Percentiles rank a stretch among this genome's conserved stretches.
Evolutionary conservation across 1,284 basidiomycete species (phyloP).

Genomic region (Porphyrellus sp.): DNA sequence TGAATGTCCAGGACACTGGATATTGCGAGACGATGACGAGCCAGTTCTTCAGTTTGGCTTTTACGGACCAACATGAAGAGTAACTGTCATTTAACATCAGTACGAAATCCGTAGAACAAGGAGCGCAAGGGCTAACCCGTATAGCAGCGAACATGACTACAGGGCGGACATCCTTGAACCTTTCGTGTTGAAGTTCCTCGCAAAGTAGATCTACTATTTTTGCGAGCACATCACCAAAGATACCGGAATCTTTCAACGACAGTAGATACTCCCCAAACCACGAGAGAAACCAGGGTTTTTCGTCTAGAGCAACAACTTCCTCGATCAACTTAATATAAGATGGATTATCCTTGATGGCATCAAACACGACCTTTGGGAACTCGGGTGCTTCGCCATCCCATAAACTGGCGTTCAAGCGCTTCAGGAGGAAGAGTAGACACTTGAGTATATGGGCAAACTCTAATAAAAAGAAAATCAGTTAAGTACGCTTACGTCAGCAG

Average conservation of each 20-base stretch:
- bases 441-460: slow-evolving; percentile 66
- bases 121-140: slow-evolving; percentile 47
- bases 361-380: slow-evolving; percentile 74
- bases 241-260: slow-evolving; percentile 48
- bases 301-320: slow-evolving; percentile 33
- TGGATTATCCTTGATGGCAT: slow-evolving; percentile 77
- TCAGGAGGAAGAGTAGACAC: slow-evolving; percentile 54
- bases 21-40: slow-evolving; percentile 33
- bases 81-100: slow-evolving; percentile 26
- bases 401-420: slow-evolving; percentile 48
- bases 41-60: slow-evolving; percentile 33
- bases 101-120: slow-evolving; percentile 4
- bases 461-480: slow-evolving; percentile 29
- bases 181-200: slow-evolving; percentile 74
- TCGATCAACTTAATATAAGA: slow-evolving; percentile 54
- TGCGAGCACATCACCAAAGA: slow-evolving; percentile 66
- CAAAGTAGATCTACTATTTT: slow-evolving; percentile 69
- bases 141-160: slow-evolving; percentile 57
- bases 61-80: slow-evolving; percentile 33
- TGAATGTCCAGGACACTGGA: slow-evolving; percentile 55
- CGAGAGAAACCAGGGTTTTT: slow-evolving; percentile 47
- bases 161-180: slow-evolving; percentile 58
- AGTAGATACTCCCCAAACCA: slow-evolving; percentile 59
- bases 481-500: neutral
- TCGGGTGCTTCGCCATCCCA: slow-evolving; percentile 69